Base-by-base conservation (phyloP, 179 eudicot genomes). In the Spinacia oleracea region DNA sequence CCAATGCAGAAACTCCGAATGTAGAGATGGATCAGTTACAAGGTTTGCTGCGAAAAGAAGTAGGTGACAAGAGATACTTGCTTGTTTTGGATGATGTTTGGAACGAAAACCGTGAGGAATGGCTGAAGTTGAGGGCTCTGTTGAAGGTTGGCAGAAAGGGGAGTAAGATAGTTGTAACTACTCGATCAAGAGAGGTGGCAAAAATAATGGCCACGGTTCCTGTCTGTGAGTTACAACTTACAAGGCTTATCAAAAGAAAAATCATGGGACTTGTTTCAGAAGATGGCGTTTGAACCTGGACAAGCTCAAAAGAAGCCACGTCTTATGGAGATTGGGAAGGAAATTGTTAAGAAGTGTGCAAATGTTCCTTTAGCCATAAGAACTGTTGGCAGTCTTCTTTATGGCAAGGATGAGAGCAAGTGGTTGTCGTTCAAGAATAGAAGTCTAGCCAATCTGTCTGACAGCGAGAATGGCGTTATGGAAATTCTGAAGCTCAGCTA, bases 111-210 rank as follows among this genome's bases (percentile, higher is more conserved):
- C 40, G 40, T 35, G 40, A 35, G 4, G 40, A 35, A 35, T 35
- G 40, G 40, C 40, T 38, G 5, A 38, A 38, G 40, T 6, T 38
- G 5, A 38, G 4, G 1, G 40, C 40, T 38, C 40, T 38, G 6
- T 38, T 38, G 40, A 38, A 38, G 40, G 6, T 3, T 38, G 40
- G 40, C 6, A 38, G 40, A 38, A 38, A n/a, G 2, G 86, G 82
- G n/a, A 83, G 85, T 60, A 74, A 45, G 40, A 29, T 85, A 35
- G 20, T 85, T 38, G 79, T 83, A 1, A 85, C 84, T 16, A 83
- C 86, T 1, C 86, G 86, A 0, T 80, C 80, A 40, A 45, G 15
- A 3, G 63, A 31, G 38, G 88, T 85, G n/a, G 88, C 82, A 0
- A 32, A 8, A 35, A 23, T 75, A 1, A 65, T 78, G 64, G 60